phyloP scores from a whole-genome alignment of 2,329 filamentous ascomycete species.

The Penicillium concentricum region DNA sequence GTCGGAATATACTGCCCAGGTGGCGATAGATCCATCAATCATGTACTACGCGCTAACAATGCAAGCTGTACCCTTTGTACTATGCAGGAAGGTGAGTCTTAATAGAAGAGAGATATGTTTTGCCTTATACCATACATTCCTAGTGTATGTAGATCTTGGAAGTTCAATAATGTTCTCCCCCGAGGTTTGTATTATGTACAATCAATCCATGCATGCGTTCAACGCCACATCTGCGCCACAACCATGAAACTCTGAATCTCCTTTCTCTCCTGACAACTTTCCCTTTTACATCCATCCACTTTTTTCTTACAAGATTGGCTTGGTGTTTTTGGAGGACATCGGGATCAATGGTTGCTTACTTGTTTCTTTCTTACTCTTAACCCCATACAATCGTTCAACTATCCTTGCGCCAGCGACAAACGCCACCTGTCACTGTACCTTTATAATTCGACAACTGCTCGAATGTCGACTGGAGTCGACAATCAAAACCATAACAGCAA shows the following conservation, averaged over 20 bases:
- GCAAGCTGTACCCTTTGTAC: background rate
- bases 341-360: slow-evolving; percentile 30
- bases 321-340: slow-evolving; percentile 20
- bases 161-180: background rate
- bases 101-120: background rate
- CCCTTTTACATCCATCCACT: slow-evolving; percentile 12
- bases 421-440: slow-evolving; percentile 19
- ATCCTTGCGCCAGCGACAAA: slow-evolving; percentile 18
- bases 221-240: slow-evolving; percentile 28
- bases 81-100: no score
- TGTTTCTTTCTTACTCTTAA: slow-evolving; percentile 9
- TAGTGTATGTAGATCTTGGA: background rate
- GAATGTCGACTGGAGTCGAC: slow-evolving; percentile 58
- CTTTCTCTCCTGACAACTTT: slow-evolving; percentile 21
- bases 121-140: background rate
- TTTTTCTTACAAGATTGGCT: slow-evolving; percentile 22
- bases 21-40: background rate
- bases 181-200: background rate
- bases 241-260: slow-evolving; percentile 20
- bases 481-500: slow-evolving; percentile 50
- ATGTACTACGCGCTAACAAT: background rate
- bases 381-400: slow-evolving; percentile 27
- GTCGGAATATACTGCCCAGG: background rate
- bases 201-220: slow-evolving; percentile 10
- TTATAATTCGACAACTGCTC: slow-evolving; percentile 30